Percentiles rank a stretch among this genome's conserved stretches.
These are phyloP conservation scores for Phaeolepiota aurea DNA, from an alignment of 768 basidiomycete species.

Conservation along the genomic window DNA sequence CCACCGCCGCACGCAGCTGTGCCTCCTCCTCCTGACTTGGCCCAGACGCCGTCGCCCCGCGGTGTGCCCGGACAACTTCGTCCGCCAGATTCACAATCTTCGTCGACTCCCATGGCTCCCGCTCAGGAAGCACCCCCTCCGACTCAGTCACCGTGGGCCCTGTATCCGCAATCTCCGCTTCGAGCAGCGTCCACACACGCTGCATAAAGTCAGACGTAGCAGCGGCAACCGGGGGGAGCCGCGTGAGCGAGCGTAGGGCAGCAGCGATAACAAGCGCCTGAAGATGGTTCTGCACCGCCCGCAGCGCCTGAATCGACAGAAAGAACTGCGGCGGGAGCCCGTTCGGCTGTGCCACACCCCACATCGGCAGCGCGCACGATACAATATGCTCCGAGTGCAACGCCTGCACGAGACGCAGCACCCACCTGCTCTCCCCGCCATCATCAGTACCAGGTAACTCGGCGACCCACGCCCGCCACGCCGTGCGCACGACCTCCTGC, in stretches of 20 bases:
- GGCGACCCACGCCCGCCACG: conserved; percentile 25
- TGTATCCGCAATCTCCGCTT: conserved; percentile 39
- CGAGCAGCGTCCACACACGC: conserved; percentile 61
- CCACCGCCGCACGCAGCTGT: conserved; percentile 49
- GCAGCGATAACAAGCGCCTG: conserved; percentile 66
- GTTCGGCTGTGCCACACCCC: conserved; percentile 19
- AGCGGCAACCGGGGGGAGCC: conserved; percentile 20
- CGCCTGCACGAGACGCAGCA: conserved; percentile 36
- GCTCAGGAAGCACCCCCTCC: too few relatives aligned
- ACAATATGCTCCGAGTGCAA: conserved; percentile 30
- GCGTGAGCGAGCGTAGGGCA: conserved; percentile 47
- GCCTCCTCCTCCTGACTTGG: conserved; percentile 35
- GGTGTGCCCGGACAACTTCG: conserved; percentile 55
- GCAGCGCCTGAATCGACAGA: conserved; percentile 43
- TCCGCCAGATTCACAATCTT: conserved; percentile 66
- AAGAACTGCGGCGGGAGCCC: conserved; percentile 59
- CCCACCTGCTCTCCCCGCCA: conserved; percentile 27
- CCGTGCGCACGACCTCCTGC: conserved; percentile 17
- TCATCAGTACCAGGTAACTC: conserved; percentile 4
- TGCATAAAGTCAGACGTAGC: conserved; percentile 34
- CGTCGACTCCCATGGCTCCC: conserved; percentile 22
- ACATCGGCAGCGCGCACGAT: conserved; percentile 26
- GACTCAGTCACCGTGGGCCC: conserved; percentile 8
- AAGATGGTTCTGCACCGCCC: conserved; percentile 58
- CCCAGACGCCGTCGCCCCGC: conserved; percentile 9